Evolutionary conservation across 225 moss, liverwort and hornwort species (phyloP), one percentile per base, ranked within the genome.

Genomic region (Physcomitrellopsis africana): DNA sequence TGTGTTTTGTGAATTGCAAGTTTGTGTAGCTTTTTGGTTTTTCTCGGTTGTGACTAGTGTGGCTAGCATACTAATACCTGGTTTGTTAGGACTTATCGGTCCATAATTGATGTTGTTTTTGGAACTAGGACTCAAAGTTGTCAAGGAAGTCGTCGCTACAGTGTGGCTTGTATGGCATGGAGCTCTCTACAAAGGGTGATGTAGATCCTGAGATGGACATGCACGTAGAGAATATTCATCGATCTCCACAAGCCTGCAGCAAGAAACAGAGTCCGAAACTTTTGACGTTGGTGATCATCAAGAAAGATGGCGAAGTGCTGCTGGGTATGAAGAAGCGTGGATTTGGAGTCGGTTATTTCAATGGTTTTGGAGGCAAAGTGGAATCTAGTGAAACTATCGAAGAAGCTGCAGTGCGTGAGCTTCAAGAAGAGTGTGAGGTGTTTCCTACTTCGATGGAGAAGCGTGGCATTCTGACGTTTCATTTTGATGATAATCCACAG

Each of bases 331-430:
- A 96, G 79, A 96, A 96, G 53, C 87, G 93, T 0, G 93, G 96
- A 0, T 96, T 96, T 56, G 93, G 93, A 65, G 83, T 76, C 0
- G 96, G 93, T 26, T 96, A 92, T 57, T 93, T 82, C 68, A 94
- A 96, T 69, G 93, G 96, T 1, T 96, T 96, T 75, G 93, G 93
- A 7, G 96, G 96, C 53, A 94, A 96, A 81, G 96, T 96, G 54
- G 93, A 94, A 76, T 77, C 79, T 0, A 87, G 87, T 17, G 96
- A 96, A 77, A 88, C 89, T 19, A 78, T 92, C 19, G 81, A 88
- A 19, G 86, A 90, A 68, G 96, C 92, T n/a, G 93, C 92, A 8
- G 77, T 72, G 59, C 87, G 96, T 62, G 96, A 96, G 94, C 92
- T 94, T 32, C 73, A 86, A 15, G 95, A 95, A 68, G 95, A 95